Evolutionary conservation across 2,329 filamentous ascomycete genomes (phyloP).

Genomic region (Daldinia eschscholtzii): DNA sequence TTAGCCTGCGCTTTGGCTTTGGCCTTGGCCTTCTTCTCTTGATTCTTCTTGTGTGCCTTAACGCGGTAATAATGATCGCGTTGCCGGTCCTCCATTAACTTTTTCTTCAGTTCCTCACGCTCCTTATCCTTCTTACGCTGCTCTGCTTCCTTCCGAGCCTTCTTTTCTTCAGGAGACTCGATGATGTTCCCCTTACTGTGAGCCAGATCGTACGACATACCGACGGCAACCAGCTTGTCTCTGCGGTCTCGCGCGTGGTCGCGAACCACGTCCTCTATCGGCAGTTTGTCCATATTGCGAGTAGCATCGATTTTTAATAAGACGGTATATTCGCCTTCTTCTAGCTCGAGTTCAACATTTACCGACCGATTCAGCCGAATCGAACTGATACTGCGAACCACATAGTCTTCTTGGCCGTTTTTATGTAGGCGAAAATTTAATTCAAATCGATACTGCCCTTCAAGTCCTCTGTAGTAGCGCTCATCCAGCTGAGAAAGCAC

Average conservation of each 20-base stretch:
- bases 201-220: constrained; percentile 77
- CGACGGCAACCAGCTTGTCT: constrained; percentile 80
- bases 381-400: constrained; percentile 66
- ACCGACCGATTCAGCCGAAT: constrained; percentile 78
- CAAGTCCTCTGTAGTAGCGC: constrained; percentile 68
- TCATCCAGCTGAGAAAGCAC: constrained; percentile 70
- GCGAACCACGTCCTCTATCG: constrained; percentile 76
- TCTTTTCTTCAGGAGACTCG: constrained; percentile 63
- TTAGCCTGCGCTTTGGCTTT: constrained; percentile 55
- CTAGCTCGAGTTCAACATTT: constrained; percentile 80
- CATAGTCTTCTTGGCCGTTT: constrained; percentile 63
- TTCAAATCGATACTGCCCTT: constrained; percentile 68
- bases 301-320: constrained; percentile 80
- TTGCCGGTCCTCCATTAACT: constrained; percentile 55
- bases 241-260: constrained; percentile 71
- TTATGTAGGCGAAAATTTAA: constrained; percentile 68
- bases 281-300: constrained; percentile 62
- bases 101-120: constrained; percentile 54
- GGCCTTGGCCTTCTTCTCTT: constrained; percentile 55
- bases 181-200: constrained; percentile 72
- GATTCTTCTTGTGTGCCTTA: constrained; percentile 59
- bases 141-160: constrained; percentile 60
- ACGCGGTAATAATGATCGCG: constrained; percentile 50
- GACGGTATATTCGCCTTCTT: constrained; percentile 80
- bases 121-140: constrained; percentile 58